phyloP scores from a whole-genome alignment of 1,284 basidiomycete species.

The Microbotryum scabiosae region DNA sequence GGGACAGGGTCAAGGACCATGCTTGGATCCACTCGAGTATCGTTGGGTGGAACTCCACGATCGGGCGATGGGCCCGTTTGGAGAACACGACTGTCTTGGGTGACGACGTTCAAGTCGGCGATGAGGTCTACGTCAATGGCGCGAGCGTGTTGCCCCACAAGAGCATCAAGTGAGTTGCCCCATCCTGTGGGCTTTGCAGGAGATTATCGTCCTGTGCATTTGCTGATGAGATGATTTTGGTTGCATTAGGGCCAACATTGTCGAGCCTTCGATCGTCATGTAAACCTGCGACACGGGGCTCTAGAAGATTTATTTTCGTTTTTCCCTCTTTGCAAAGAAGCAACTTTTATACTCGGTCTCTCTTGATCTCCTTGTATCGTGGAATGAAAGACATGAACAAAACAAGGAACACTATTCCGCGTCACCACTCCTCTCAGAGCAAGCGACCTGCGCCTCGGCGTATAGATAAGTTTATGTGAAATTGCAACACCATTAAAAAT shows the following conservation, averaged over 20 bases:
- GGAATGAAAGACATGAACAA: too few relatives aligned
- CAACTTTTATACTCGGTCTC: too few relatives aligned
- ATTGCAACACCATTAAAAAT: too few relatives aligned
- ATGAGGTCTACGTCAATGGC: constrained; percentile 48
- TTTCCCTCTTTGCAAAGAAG: too few relatives aligned
- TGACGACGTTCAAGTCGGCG: constrained; percentile 48
- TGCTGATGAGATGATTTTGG: too few relatives aligned
- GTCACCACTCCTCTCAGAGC: too few relatives aligned
- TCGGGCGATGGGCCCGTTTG: constrained; percentile 47
- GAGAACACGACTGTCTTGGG: constrained; percentile 49
- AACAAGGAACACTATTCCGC: too few relatives aligned
- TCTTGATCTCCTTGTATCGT: too few relatives aligned
- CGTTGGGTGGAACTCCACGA: constrained; percentile 47
- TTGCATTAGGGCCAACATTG: constrained; percentile 4
- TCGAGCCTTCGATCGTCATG: constrained; percentile 31
- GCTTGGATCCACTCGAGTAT: constrained; percentile 48
- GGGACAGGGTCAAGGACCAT: constrained; percentile 44
- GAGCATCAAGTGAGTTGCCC: constrained; percentile 19
- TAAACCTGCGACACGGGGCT: neutral
- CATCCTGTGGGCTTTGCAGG: neutral
- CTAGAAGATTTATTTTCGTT: too few relatives aligned
- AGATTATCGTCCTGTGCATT: too few relatives aligned
- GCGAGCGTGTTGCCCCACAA: constrained; percentile 47
- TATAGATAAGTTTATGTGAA: too few relatives aligned
- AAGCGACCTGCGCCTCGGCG: too few relatives aligned